Percentiles rank a stretch among this genome's conserved stretches.
Conservation (phyloP, 768 basidiomycete species). For the Suillus weaverae region DNA sequence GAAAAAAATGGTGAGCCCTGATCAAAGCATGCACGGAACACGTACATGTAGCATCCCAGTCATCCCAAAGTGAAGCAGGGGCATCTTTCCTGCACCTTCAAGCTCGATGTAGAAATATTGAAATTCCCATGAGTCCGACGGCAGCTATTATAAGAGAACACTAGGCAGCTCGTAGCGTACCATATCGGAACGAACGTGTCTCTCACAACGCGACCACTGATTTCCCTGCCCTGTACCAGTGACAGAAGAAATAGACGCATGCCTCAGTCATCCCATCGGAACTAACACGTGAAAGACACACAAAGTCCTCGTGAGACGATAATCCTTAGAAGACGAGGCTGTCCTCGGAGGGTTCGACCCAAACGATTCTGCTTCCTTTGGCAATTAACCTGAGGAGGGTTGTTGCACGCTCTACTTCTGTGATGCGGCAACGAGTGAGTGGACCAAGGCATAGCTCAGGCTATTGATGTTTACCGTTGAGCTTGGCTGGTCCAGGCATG, state of each 20-base stretch:
- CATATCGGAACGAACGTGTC: conserved; percentile 54
- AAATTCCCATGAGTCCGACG: neutral
- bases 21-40: neutral
- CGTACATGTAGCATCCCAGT: conserved; percentile 76
- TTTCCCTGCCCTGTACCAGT: conserved; percentile 47
- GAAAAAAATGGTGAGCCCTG: neutral
- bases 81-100: conserved; percentile 57
- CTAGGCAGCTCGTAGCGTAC: conserved; percentile 29
- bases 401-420: conserved; percentile 73
- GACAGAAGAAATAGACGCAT: conserved; percentile 1
- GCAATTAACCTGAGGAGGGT: conserved; percentile 54
- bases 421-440: neutral
- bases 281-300: conserved; percentile 33
- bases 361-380: conserved; percentile 50
- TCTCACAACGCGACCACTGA: conserved; percentile 48
- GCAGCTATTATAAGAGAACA: neutral
- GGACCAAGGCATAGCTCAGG: neutral
- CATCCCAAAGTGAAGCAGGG: conserved; percentile 84
- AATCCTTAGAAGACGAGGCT: conserved; percentile 59
- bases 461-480: neutral
- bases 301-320: conserved; percentile 60
- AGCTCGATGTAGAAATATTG: conserved; percentile 67
- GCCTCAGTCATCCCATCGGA: conserved; percentile 9
- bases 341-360: conserved; percentile 61
- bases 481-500: conserved; percentile 46